These are phyloP conservation scores for Aspergillus hiratsukae DNA, from an alignment of 2,329 filamentous ascomycete genomes.

Conservation along the genomic window DNA sequence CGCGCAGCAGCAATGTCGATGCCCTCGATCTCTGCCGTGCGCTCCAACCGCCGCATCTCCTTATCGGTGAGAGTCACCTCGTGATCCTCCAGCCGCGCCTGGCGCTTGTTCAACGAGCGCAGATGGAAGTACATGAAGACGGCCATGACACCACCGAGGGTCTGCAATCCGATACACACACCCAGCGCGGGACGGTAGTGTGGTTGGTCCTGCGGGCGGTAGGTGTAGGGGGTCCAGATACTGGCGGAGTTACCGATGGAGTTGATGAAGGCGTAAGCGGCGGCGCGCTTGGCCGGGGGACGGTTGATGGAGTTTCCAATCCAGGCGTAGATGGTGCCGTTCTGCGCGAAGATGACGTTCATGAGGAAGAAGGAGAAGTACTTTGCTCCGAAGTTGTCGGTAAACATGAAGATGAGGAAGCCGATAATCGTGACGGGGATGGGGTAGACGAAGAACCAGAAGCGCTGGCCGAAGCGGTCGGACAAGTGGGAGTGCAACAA, in stretches of 20 bases:
- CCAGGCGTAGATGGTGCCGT: constrained; percentile 49
- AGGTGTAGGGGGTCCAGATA: constrained; percentile 52
- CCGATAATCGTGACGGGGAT: constrained; percentile 49
- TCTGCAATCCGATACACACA: constrained; percentile 39
- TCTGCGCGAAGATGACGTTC: constrained; percentile 53
- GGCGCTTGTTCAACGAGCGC: constrained; percentile 45
- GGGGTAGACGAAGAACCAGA: constrained; percentile 52
- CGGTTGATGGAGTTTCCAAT: constrained; percentile 49
- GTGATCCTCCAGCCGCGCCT: constrained; percentile 49
- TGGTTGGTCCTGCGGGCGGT: constrained; percentile 35
- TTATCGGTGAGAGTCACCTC: constrained; percentile 43
- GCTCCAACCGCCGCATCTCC: constrained; percentile 45
- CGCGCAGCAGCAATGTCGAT: constrained; percentile 48
- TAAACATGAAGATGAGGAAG: constrained; percentile 53
- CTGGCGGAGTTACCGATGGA: constrained; percentile 50
- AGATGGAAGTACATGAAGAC: constrained; percentile 38
- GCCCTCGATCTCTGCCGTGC: constrained; percentile 50
- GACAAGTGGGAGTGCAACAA: constrained; percentile 43
- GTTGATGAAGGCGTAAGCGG: constrained; percentile 54
- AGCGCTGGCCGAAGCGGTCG: constrained; percentile 44
- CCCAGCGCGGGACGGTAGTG: constrained; percentile 41
- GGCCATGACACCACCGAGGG: constrained; percentile 31
- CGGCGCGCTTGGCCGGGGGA: constrained; percentile 52
- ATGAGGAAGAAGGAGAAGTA: constrained; percentile 56
- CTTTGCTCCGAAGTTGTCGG: constrained; percentile 47